These are phyloP conservation scores for Stagonosporopsis cucurbitacearum DNA, from an alignment of 2,329 filamentous ascomycete species.

Conservation along the genomic window DNA sequence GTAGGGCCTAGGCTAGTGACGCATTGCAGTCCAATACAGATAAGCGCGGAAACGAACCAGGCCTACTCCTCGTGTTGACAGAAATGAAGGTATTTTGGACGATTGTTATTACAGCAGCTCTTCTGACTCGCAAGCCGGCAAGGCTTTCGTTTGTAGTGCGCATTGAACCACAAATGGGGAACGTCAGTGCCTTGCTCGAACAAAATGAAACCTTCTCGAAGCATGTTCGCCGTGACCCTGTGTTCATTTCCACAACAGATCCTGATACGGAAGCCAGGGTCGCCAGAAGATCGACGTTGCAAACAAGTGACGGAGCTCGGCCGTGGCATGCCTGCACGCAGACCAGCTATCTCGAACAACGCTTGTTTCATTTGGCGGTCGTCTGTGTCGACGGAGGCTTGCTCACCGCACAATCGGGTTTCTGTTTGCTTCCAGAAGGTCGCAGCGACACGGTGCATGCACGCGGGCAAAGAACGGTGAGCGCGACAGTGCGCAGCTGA, in stretches of 20 bases:
- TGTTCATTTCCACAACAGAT: conserved; percentile 26
- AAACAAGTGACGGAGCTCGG: conserved; percentile 38
- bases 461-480: conserved; percentile 22
- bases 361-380: conserved; percentile 43
- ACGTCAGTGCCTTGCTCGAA: conserved; percentile 20
- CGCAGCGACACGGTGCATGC: conserved; percentile 18
- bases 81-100: not conserved
- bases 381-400: conserved; percentile 18
- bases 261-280: conserved; percentile 28
- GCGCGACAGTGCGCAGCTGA: conserved; percentile 8
- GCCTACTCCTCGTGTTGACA: conserved; percentile 4
- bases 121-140: conserved; percentile 19
- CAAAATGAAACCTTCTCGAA: conserved; percentile 41
- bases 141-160: conserved; percentile 6
- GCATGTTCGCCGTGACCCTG: conserved; percentile 35
- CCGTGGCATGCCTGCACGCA: conserved; percentile 8
- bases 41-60: conserved; percentile 4
- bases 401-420: conserved; percentile 6
- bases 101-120: not conserved
- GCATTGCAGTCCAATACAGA: conserved; percentile 5
- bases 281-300: conserved; percentile 40
- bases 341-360: conserved; percentile 29
- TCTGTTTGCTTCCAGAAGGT: conserved; percentile 27
- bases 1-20: conserved; percentile 4
- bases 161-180: not conserved